These are phyloP conservation scores for Echinosophora koreensis DNA, from an alignment of 306 rosid species.

Conservation along the genomic window DNA sequence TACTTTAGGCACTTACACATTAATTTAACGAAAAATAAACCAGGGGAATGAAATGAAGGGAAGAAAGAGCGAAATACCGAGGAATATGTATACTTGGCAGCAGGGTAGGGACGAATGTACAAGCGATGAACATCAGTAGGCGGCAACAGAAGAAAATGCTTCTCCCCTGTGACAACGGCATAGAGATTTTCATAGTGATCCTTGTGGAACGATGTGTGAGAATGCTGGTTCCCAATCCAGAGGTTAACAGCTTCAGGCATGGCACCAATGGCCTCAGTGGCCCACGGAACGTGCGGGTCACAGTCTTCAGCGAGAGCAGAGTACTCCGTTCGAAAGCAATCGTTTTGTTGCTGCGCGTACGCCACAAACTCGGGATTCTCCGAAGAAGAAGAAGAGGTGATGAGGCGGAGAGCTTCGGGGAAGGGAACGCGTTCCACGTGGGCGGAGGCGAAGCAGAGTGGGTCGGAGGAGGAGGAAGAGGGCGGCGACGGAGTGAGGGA, in stretches of 20 bases:
- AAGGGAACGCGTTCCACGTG: slow-evolving; percentile 48
- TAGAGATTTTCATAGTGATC: slow-evolving; percentile 90
- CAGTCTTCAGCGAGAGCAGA: slow-evolving; percentile 64
- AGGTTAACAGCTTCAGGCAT: slow-evolving; percentile 82
- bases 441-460: slow-evolving; percentile 61
- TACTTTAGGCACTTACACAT: no score
- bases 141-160: slow-evolving; percentile 79
- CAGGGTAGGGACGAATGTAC: slow-evolving; percentile 73
- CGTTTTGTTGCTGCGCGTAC: slow-evolving; percentile 85
- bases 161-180: slow-evolving; percentile 78
- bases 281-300: slow-evolving; percentile 72
- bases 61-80: slow-evolving; percentile 42
- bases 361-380: slow-evolving; percentile 51
- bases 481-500: slow-evolving; percentile 56
- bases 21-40: neutral
- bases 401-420: slow-evolving; percentile 52
- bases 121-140: slow-evolving; percentile 83
- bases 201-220: slow-evolving; percentile 77
- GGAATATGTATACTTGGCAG: slow-evolving; percentile 68
- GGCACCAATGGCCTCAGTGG: slow-evolving; percentile 71
- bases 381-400: slow-evolving; percentile 39
- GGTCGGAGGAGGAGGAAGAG: slow-evolving; percentile 21
- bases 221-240: slow-evolving; percentile 75
- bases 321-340: slow-evolving; percentile 76
- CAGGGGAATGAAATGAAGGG: neutral